Conservation (phyloP, 208 protist genomes). For the Entamoeba invadens region DNA sequence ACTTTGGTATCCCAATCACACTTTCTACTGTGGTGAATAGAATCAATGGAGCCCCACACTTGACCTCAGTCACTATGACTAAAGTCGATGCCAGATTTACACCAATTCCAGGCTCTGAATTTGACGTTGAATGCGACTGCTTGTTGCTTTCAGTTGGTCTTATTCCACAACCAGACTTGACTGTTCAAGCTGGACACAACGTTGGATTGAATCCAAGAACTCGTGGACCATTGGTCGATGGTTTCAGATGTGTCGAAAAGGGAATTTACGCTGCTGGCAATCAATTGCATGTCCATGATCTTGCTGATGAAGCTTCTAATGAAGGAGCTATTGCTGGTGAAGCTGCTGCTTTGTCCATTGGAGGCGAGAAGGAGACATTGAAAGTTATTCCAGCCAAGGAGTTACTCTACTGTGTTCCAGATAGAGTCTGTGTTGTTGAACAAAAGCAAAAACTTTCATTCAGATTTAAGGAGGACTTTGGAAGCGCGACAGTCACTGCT, state of each 20-base stretch:
- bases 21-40: neutral
- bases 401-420: neutral
- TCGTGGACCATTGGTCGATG: slow-evolving; percentile 2
- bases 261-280: slow-evolving; percentile 11
- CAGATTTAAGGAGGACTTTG: neutral
- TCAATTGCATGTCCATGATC: slow-evolving; percentile 13
- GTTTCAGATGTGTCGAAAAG: neutral
- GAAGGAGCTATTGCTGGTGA: slow-evolving; percentile 17
- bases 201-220: slow-evolving; percentile 3
- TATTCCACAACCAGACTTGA: slow-evolving; percentile 8
- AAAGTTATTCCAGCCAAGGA: neutral
- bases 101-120: neutral
- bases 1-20: slow-evolving; percentile 19
- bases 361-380: neutral
- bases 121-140: slow-evolving; percentile 18
- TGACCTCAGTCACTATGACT: slow-evolving; percentile 5
- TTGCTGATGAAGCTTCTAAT: slow-evolving; percentile 10
- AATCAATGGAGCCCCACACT: slow-evolving; percentile 1
- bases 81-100: neutral
- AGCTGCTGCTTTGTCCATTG: neutral
- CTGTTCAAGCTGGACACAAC: neutral
- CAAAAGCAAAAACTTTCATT: neutral
- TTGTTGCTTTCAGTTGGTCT: slow-evolving; percentile 12
- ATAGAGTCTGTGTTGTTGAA: neutral
- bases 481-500: neutral